Evolutionary conservation across 2,329 filamentous ascomycete genomes (phyloP).

Genomic region (Ophiostoma ulmi): DNA sequence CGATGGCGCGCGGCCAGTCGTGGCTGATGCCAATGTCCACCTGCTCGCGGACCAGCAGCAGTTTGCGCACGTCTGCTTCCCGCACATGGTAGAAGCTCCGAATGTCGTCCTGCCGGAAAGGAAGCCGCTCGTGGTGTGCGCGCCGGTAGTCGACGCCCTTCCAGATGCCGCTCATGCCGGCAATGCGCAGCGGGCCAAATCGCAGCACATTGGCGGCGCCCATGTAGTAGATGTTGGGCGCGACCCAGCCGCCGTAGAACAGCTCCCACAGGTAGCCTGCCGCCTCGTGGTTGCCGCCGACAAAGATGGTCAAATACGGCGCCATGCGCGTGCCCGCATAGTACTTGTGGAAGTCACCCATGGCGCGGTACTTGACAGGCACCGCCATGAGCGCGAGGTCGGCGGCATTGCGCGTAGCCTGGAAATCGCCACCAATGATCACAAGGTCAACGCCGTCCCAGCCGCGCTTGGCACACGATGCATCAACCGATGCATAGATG

Average conservation of each 20-base stretch:
- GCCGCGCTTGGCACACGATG: conserved; percentile 61
- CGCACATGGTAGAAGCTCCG: conserved; percentile 84
- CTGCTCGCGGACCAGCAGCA: conserved; percentile 77
- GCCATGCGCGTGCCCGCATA: conserved; percentile 74
- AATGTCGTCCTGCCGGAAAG: conserved; percentile 72
- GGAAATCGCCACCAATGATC: conserved; percentile 95
- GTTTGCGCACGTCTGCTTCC: conserved; percentile 84
- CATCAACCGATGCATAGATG: conserved; percentile 75
- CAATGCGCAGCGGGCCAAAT: conserved; percentile 78
- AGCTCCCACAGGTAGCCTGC: conserved; percentile 86
- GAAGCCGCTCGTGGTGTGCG: conserved; percentile 77
- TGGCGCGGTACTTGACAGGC: conserved; percentile 76
- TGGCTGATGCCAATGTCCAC: conserved; percentile 90
- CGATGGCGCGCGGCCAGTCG: conserved; percentile 86
- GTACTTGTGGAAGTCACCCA: conserved; percentile 93
- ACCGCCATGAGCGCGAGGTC: conserved; percentile 88
- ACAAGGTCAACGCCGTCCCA: conserved; percentile 83
- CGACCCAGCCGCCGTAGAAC: conserved; percentile 95
- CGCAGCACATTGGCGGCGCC: conserved; percentile 86
- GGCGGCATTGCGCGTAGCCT: conserved; percentile 81
- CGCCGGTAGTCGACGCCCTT: conserved; percentile 84
- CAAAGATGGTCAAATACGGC: conserved; percentile 86
- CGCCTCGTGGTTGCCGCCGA: conserved; percentile 93
- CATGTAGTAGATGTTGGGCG: conserved; percentile 94
- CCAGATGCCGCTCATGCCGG: conserved; percentile 90